Conservation (phyloP, 2,329 filamentous ascomycete species). For the Cordyceps cateniannulata region DNA sequence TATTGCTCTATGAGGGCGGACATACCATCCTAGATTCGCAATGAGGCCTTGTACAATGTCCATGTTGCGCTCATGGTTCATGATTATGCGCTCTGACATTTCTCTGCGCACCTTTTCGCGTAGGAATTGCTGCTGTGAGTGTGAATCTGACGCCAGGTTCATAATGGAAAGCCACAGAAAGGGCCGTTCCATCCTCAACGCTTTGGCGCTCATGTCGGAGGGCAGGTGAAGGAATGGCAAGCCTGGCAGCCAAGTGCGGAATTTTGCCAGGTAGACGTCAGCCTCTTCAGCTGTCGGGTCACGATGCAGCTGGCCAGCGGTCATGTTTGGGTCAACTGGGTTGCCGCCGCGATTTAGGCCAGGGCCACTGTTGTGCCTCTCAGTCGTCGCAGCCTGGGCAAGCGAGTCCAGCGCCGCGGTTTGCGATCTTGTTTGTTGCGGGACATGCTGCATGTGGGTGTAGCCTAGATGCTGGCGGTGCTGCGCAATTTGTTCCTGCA, state of each 20-base stretch:
- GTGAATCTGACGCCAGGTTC: constrained; percentile 37
- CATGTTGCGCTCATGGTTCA: constrained; percentile 42
- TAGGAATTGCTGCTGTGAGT: constrained; percentile 32
- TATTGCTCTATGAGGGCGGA: not conserved
- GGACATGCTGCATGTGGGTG: constrained; percentile 13
- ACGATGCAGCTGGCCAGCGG: constrained; percentile 7
- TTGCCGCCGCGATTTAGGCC: not conserved
- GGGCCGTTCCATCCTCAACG: constrained; percentile 35
- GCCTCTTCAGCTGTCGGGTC: constrained; percentile 31
- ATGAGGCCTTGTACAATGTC: constrained; percentile 48
- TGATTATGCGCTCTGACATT: constrained; percentile 38
- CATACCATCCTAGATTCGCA: constrained; percentile 38
- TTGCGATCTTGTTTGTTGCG: constrained; percentile 9
- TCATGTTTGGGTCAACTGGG: constrained; percentile 13
- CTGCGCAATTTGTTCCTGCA: constrained; percentile 9
- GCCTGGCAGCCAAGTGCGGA: constrained; percentile 34
- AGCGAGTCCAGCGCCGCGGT: constrained; percentile 20
- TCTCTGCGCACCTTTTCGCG: constrained; percentile 36
- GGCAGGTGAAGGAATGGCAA: constrained; percentile 41
- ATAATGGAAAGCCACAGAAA: constrained; percentile 46
- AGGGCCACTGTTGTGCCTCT: constrained; percentile 15
- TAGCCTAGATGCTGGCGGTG: constrained; percentile 6
- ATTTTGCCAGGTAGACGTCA: constrained; percentile 33
- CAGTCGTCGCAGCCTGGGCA: constrained; percentile 30
- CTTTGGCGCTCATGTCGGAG: constrained; percentile 27